Evolutionary conservation across 768 basidiomycete genomes (phyloP).

Genomic region (Rhodotorula sphaerocarpa): DNA sequence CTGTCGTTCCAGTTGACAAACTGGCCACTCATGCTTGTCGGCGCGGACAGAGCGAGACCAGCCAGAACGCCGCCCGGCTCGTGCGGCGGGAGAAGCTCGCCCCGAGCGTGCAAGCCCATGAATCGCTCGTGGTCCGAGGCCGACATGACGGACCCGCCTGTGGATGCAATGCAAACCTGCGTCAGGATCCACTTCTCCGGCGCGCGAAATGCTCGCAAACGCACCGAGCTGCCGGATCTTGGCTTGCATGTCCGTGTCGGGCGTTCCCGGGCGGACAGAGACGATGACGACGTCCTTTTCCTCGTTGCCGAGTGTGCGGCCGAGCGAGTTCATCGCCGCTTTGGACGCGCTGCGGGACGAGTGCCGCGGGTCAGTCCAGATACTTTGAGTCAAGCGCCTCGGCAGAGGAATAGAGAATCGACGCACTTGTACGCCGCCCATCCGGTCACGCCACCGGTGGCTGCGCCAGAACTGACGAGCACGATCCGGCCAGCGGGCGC

Average conservation of each 20-base stretch:
- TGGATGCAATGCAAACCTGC: not conserved
- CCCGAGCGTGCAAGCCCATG: slow-evolving; percentile 51
- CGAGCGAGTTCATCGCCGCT: slow-evolving; percentile 80
- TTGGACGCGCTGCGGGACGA: slow-evolving; percentile 59
- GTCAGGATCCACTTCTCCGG: not conserved
- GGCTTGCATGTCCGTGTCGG: slow-evolving; percentile 61
- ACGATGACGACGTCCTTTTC: slow-evolving; percentile 67
- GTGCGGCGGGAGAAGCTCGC: slow-evolving; percentile 53
- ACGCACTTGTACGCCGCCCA: slow-evolving; percentile 53
- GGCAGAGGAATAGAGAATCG: not conserved
- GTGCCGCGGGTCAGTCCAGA: not conserved
- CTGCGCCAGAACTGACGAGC: slow-evolving; percentile 78
- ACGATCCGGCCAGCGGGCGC: slow-evolving; percentile 50
- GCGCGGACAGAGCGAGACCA: slow-evolving; percentile 59
- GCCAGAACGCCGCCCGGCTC: slow-evolving; percentile 54
- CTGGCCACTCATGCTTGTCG: slow-evolving; percentile 58
- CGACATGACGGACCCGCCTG: slow-evolving; percentile 48
- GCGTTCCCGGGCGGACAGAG: slow-evolving; percentile 77
- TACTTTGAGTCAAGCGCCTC: not conserved
- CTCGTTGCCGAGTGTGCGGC: slow-evolving; percentile 72
- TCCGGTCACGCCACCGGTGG: slow-evolving; percentile 56
- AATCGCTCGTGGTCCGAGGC: slow-evolving; percentile 55
- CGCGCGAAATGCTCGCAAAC: not conserved
- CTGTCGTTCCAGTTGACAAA: slow-evolving; percentile 76
- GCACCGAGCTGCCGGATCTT: slow-evolving; percentile 35